Evolutionary conservation across 139 green algal species (phyloP), one percentile per base, ranked within the genome.

Genomic region (Haematococcus lacustris): DNA sequence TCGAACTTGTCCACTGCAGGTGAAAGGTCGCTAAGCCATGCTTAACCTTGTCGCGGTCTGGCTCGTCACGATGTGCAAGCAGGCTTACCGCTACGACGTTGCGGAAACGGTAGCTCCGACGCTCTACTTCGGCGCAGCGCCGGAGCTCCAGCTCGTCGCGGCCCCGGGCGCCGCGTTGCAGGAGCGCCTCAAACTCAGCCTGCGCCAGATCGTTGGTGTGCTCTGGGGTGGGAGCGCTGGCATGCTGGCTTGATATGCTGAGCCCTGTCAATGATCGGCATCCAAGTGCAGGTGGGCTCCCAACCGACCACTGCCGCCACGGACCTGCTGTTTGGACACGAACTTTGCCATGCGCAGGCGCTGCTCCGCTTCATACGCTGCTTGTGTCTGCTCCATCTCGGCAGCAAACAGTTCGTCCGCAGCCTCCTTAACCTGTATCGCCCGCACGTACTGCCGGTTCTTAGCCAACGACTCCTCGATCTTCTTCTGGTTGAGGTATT

Each of bases 111-210:
- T 77, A 73, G 33, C 41, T 77, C 2, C 76, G 68, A 25, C 79
- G 70, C 75, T 87, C 82, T 50, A 66, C 76, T 62, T 87, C 82
- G 3, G 53, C 73, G 2, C 75, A 28, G 30, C 82, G 73, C 40
- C 73, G 62, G 1, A 83, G 70, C 68, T 87, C 76, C 75, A 87
- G 65, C 74, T 87, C 82, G 50, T 82, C 67, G 28, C 76, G 47
- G 3, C 78, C 78, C 38, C 81, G 65, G 1, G 43, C 38, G 1
- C 78, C 82, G 37, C 78, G 62, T 73, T 83, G 79, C 51, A 73
- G 39, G 26, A 80, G 70, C 50, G 74, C 82, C 70, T 87, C 78
- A 37, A 81, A 72, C 78, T 87, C 82, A 63, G 33, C 53, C 53
- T 63, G 53, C 33, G 7, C 9, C 26, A 57, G 47, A 13, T 13